A percentile compares a stretch with the other conserved stretches of the same genome.
These are phyloP conservation scores for Rhizomucor pusillus DNA, from an alignment of 371 early-diverging fungal species.

Conservation along the genomic window DNA sequence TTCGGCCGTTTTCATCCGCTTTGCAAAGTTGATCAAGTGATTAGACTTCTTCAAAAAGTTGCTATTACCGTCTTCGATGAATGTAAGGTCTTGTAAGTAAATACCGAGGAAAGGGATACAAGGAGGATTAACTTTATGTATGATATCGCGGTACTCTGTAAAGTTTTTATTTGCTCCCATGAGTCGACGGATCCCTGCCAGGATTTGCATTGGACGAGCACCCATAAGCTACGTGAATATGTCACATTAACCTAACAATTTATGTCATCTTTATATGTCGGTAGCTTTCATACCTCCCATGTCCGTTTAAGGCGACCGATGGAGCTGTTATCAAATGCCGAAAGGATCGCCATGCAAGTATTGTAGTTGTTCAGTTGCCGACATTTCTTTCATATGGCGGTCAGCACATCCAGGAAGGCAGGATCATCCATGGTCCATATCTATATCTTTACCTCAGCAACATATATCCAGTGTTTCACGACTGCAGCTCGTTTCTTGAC, in stretches of 20 bases:
- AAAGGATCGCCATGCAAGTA: slow-evolving; percentile 87
- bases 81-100: slow-evolving; percentile 87
- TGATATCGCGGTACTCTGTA: slow-evolving; percentile 78
- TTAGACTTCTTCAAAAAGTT: slow-evolving; percentile 61
- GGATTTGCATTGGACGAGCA: slow-evolving; percentile 27
- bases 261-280: background rate
- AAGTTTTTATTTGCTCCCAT: slow-evolving; percentile 87
- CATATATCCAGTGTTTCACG: slow-evolving; percentile 79
- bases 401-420: no score
- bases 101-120: slow-evolving; percentile 92
- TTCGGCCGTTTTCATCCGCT: slow-evolving; percentile 81
- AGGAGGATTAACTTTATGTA: slow-evolving; percentile 86
- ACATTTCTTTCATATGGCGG: no score
- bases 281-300: slow-evolving; percentile 54
- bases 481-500: slow-evolving; percentile 70
- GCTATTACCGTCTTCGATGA: slow-evolving; percentile 92
- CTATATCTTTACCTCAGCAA: slow-evolving; percentile 81
- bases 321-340: slow-evolving; percentile 85
- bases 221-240: slow-evolving; percentile 24
- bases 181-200: slow-evolving; percentile 51
- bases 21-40: slow-evolving; percentile 86
- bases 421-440: no score
- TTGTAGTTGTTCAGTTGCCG: slow-evolving; percentile 86
- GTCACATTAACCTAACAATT: no score
- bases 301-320: slow-evolving; percentile 88